Conservation (phyloP, 2,329 filamentous ascomycete species). For the Ascosphaera pollenicola region DNA sequence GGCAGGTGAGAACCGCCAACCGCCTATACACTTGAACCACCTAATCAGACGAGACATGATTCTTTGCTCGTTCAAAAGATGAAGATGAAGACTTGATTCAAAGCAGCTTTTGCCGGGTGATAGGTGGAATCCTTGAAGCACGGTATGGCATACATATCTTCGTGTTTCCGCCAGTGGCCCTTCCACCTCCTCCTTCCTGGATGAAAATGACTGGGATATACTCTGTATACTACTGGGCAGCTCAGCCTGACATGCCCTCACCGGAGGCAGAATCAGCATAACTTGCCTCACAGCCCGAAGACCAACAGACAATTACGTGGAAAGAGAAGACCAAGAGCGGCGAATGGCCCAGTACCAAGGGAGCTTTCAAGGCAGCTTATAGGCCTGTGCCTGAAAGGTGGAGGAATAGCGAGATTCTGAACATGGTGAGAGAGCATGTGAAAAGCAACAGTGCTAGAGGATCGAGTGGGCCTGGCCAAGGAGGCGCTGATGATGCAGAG, state of each 20-base stretch:
- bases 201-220: constrained; percentile 99
- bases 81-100: too few species aligned
- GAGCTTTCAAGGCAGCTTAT: constrained; percentile 85
- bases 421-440: constrained; percentile 61
- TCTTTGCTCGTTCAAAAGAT: too few species aligned
- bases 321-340: constrained; percentile 31
- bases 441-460: constrained; percentile 37
- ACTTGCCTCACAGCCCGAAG: constrained; percentile 10
- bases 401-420: constrained; percentile 61
- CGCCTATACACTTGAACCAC: too few species aligned
- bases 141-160: too few species aligned
- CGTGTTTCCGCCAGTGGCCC: too few species aligned
- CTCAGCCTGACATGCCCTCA: constrained; percentile 36
- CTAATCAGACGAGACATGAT: too few species aligned
- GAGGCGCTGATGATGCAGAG: constrained; percentile 17
- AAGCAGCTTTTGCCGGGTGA: too few species aligned
- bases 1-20: too few species aligned
- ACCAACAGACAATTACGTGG: constrained; percentile 23
- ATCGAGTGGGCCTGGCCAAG: constrained; percentile 21
- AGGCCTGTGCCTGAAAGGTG: constrained; percentile 71
- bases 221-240: constrained; percentile 99
- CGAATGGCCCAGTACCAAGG: constrained; percentile 94
- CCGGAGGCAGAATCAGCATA: constrained; percentile 32
- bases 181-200: constrained; percentile 77
- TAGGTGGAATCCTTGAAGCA: too few species aligned